Percentiles rank a stretch among this genome's conserved stretches.
phyloP scores from a whole-genome alignment of 2,329 filamentous ascomycete genomes.

The Nigrospora sphaerica region DNA sequence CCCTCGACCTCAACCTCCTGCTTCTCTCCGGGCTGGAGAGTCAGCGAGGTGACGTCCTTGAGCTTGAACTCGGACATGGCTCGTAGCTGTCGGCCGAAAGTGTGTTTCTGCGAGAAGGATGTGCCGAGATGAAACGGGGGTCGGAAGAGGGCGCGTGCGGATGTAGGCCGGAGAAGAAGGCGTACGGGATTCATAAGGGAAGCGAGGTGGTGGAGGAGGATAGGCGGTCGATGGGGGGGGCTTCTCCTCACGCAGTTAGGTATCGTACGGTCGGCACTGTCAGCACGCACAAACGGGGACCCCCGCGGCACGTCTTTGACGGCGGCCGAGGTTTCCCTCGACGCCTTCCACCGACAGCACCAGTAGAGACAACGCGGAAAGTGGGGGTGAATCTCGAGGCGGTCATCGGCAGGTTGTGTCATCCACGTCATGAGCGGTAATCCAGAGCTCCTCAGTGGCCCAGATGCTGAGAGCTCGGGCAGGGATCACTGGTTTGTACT shows the following conservation, averaged over 20 bases:
- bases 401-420: constrained; percentile 3
- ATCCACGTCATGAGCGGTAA: constrained; percentile 12
- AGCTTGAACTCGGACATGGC: constrained; percentile 60
- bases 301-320: too few relatives aligned
- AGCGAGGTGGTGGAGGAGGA: not conserved
- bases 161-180: not conserved
- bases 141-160: not conserved
- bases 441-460: constrained; percentile 17
- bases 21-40: constrained; percentile 75
- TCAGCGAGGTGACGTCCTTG: constrained; percentile 68
- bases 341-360: too few relatives aligned
- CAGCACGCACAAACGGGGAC: too few relatives aligned
- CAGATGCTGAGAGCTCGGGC: constrained; percentile 4
- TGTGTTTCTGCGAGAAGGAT: not conserved
- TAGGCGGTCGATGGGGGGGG: not conserved
- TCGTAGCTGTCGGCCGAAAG: constrained; percentile 7
- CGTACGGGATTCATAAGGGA: not conserved
- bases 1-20: constrained; percentile 87
- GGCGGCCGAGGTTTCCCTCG: too few relatives aligned
- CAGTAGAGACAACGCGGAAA: not conserved
- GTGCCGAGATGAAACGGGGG: not conserved
- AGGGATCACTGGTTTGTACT: too few relatives aligned
- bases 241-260: not conserved
- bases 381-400: not conserved
- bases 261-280: too few relatives aligned